Percentiles rank a stretch among this genome's conserved stretches.
Evolutionary conservation across 2,329 filamentous ascomycete genomes (phyloP).

Genomic region (Exophiala lecanii-corni): DNA sequence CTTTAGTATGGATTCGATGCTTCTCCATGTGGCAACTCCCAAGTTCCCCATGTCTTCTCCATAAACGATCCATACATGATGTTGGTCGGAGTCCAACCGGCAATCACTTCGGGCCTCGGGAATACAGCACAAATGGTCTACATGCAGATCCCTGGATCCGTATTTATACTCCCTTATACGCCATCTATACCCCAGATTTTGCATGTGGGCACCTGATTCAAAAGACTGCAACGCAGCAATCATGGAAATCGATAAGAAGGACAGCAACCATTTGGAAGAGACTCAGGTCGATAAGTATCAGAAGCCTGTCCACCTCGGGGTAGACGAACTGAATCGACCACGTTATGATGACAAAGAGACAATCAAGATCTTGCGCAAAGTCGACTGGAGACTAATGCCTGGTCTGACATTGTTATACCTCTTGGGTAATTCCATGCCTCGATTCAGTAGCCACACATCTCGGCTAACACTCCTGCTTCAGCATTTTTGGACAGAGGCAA

Average conservation of each 20-base stretch:
- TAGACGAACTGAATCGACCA: no score
- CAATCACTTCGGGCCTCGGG: no score
- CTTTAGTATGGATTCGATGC: no score
- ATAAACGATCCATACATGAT: no score
- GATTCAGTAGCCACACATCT: constrained; percentile 40
- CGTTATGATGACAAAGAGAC: constrained; percentile 11
- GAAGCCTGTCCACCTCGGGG: no score
- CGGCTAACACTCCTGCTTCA: background rate
- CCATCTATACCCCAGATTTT: background rate
- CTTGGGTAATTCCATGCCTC: constrained; percentile 14
- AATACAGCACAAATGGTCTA: no score
- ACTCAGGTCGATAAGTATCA: background rate
- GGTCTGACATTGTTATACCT: constrained; percentile 17
- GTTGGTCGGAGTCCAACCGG: no score
- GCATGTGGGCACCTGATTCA: background rate
- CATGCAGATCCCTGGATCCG: no score
- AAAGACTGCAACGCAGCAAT: background rate
- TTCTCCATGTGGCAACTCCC: no score
- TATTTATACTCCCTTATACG: no score
- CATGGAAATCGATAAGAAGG: background rate
- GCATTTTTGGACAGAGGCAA: constrained; percentile 36
- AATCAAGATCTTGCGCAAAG: constrained; percentile 5
- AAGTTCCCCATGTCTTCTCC: no score
- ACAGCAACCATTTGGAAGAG: background rate
- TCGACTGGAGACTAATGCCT: constrained; percentile 11